phyloP scores from a whole-genome alignment of 192 early-diverging fungal genomes.

The Ambispora gerdemannii region DNA sequence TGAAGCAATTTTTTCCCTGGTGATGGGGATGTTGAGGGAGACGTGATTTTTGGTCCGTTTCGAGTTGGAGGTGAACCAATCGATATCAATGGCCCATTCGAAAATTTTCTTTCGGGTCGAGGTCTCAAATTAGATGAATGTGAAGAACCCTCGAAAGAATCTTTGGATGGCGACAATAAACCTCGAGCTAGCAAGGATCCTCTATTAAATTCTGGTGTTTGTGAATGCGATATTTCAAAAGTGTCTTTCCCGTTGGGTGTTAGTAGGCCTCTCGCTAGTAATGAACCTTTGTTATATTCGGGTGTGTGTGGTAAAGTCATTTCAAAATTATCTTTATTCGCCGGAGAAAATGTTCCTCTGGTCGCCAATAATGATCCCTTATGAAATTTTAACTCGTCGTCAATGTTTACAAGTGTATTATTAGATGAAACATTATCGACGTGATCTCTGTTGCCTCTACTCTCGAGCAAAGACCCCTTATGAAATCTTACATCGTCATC shows the following conservation, averaged over 20 bases:
- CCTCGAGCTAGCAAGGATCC: not conserved
- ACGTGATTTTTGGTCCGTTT: not conserved
- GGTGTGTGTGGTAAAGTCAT: not conserved
- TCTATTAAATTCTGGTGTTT: not conserved
- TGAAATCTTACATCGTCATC: conserved; percentile 17
- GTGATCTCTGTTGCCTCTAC: not conserved
- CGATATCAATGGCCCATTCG: not conserved
- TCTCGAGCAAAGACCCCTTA: conserved; percentile 19
- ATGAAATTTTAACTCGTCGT: not conserved
- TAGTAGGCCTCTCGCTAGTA: not conserved
- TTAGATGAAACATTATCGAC: not conserved
- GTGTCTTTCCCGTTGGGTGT: not conserved
- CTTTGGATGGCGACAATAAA: not conserved
- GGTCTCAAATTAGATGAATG: not conserved
- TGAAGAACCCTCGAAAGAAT: not conserved
- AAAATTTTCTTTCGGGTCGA: not conserved
- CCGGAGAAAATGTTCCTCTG: not conserved
- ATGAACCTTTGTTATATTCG: conserved; percentile 27
- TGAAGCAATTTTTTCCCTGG: conserved; percentile 1
- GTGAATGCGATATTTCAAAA: not conserved
- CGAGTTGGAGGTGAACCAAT: not conserved
- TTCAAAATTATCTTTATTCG: not conserved
- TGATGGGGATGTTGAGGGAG: not conserved
- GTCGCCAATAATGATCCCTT: conserved; percentile 28
- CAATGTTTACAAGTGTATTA: not conserved